Percentiles rank a stretch among this genome's conserved stretches.
These are phyloP conservation scores for Zanthoxylum bungeanum DNA, from an alignment of 345 rosid genomes.

Conservation along the genomic window DNA sequence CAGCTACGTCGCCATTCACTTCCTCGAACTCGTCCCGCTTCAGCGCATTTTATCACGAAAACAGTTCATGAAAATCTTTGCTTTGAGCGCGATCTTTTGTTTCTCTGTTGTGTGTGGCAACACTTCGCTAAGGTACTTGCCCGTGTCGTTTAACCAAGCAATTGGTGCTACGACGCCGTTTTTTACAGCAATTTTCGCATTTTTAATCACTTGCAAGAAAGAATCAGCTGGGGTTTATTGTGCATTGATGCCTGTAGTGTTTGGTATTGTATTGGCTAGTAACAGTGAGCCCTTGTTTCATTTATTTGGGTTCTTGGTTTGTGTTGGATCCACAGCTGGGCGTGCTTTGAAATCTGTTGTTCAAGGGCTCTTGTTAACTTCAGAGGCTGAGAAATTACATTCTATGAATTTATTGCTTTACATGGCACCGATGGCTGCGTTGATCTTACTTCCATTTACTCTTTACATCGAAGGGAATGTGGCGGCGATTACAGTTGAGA, in stretches of 20 bases:
- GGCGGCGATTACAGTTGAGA: constrained; percentile 64
- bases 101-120: constrained; percentile 97
- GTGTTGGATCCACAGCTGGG: constrained; percentile 92
- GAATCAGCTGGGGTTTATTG: constrained; percentile 83
- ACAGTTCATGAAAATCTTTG: constrained; percentile 81
- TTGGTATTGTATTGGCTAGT: constrained; percentile 89
- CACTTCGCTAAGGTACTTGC: constrained; percentile 86
- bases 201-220: constrained; percentile 81
- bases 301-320: constrained; percentile 85
- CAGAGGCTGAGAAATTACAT: constrained; percentile 91
- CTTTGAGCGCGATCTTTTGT: constrained; percentile 77
- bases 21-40: constrained; percentile 76
- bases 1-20: constrained; percentile 67
- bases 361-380: constrained; percentile 76
- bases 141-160: constrained; percentile 96
- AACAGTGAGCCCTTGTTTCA: constrained; percentile 92
- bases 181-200: constrained; percentile 93
- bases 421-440: constrained; percentile 98
- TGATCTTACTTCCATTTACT: constrained; percentile 84
- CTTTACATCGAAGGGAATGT: constrained; percentile 95
- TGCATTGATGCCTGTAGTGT: constrained; percentile 86
- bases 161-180: constrained; percentile 99
- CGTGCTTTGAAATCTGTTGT: constrained; percentile 94
- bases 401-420: constrained; percentile 90
- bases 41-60: constrained; percentile 76